phyloP scores from a whole-genome alignment of 495 filamentous ascomycete species.

The Penicillium coffeae region DNA sequence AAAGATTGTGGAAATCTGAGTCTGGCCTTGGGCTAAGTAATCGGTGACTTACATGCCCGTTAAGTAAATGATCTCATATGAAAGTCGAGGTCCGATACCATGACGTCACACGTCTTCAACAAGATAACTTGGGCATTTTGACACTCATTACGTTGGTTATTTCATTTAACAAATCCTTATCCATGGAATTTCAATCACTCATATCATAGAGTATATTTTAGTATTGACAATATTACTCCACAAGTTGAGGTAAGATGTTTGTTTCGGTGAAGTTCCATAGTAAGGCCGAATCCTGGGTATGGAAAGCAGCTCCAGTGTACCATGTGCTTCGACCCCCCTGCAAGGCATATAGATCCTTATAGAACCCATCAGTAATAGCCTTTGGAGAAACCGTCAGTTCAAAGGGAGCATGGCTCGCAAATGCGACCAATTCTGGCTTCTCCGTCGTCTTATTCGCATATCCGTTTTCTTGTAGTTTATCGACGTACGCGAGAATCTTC shows the following conservation, averaged over 20 bases:
- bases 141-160: too few species aligned
- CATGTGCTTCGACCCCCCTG: constrained; percentile 35
- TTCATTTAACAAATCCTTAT: too few species aligned
- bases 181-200: too few species aligned
- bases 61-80: too few species aligned
- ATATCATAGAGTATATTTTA: too few species aligned
- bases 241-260: not conserved
- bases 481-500: constrained; percentile 10
- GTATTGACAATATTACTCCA: not conserved
- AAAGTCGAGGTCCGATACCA: too few species aligned
- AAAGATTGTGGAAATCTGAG: too few species aligned
- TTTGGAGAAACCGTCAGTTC: constrained; percentile 21
- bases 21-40: too few species aligned
- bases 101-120: too few species aligned
- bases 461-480: constrained; percentile 17
- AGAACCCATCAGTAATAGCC: constrained; percentile 33
- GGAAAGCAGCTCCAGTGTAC: constrained; percentile 29
- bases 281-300: constrained; percentile 14
- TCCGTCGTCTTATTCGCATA: constrained; percentile 5
- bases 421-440: constrained; percentile 17
- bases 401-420: constrained; percentile 29
- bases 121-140: too few species aligned
- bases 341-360: constrained; percentile 30
- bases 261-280: constrained; percentile 16
- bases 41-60: too few species aligned